A percentile compares a stretch with the other conserved stretches of the same genome.
Conservation (phyloP, 2,329 filamentous ascomycete genomes). For the Aspergillus pseudotamarii region DNA sequence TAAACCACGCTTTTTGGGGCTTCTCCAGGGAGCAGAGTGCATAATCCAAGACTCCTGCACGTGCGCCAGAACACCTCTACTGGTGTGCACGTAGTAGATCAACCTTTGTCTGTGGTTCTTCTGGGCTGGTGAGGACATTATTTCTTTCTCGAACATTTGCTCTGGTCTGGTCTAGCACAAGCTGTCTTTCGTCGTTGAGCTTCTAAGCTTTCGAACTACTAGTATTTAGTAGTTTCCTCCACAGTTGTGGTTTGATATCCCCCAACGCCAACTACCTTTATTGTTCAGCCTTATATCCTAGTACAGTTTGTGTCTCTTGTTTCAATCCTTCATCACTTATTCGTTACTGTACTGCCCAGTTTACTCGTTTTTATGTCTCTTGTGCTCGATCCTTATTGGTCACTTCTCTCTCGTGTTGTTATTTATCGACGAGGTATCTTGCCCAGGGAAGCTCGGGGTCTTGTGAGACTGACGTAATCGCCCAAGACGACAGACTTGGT, state of each 20-base stretch:
- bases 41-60: constrained; percentile 23
- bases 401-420: not conserved
- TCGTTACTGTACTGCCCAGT: not conserved
- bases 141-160: not conserved
- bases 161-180: not conserved
- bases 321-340: not conserved
- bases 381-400: not conserved
- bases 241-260: not conserved
- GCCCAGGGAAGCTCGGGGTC: not conserved
- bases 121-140: not conserved
- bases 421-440: not conserved
- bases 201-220: constrained; percentile 1
- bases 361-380: not conserved
- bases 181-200: constrained; percentile 1
- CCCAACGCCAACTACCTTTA: not conserved
- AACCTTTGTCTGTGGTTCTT: not conserved
- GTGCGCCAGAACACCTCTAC: constrained; percentile 14
- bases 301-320: not conserved
- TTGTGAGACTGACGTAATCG: not conserved
- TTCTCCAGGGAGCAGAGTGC: constrained; percentile 8
- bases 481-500: constrained; percentile 11
- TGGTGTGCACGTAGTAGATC: constrained; percentile 17
- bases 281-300: not conserved
- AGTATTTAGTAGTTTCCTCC: constrained; percentile 1
- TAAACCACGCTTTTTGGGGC: constrained; percentile 27